Percentiles rank a stretch among this genome's conserved stretches.
Evolutionary conservation across 768 basidiomycete genomes (phyloP).

Genomic region (Boletus rex-veris): DNA sequence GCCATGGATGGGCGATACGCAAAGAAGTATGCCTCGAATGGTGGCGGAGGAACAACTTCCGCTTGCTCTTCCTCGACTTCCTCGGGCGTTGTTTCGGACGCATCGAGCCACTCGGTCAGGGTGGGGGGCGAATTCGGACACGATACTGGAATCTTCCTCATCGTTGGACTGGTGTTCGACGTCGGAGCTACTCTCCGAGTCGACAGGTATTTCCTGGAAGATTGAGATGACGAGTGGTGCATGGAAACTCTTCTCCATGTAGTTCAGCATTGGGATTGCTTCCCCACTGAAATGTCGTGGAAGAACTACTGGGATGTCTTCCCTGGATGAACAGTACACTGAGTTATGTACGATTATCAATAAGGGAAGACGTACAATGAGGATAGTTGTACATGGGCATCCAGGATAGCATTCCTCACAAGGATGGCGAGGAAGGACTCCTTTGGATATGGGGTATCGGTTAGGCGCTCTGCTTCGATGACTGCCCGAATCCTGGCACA

Average conservation of each 20-base stretch:
- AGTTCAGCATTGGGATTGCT: neutral
- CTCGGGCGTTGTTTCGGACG: neutral
- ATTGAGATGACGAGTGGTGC: slow-evolving; percentile 1
- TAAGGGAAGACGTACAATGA: neutral
- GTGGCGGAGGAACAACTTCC: neutral
- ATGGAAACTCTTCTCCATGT: neutral
- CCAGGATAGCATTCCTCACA: slow-evolving; percentile 1
- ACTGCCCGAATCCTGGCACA: slow-evolving; percentile 7
- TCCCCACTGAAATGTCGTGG: slow-evolving; percentile 8
- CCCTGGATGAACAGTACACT: neutral
- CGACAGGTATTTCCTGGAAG: neutral
- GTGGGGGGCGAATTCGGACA: neutral
- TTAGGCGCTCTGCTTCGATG: neutral
- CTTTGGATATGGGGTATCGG: neutral
- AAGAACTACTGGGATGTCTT: slow-evolving; percentile 2
- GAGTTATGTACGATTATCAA: neutral
- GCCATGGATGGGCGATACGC: neutral
- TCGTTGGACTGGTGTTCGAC: neutral
- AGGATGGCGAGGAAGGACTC: slow-evolving; percentile 7
- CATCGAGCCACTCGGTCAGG: slow-evolving; percentile 3
- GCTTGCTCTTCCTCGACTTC: slow-evolving; percentile 1
- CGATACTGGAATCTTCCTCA: neutral
- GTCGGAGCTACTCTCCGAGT: neutral
- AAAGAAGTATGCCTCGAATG: slow-evolving; percentile 1
- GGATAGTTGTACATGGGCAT: neutral